Evolutionary conservation across 2,329 filamentous ascomycete genomes (phyloP), one percentile per base, ranked within the genome.

Genomic region (Myriosclerotinia scirpicola): DNA sequence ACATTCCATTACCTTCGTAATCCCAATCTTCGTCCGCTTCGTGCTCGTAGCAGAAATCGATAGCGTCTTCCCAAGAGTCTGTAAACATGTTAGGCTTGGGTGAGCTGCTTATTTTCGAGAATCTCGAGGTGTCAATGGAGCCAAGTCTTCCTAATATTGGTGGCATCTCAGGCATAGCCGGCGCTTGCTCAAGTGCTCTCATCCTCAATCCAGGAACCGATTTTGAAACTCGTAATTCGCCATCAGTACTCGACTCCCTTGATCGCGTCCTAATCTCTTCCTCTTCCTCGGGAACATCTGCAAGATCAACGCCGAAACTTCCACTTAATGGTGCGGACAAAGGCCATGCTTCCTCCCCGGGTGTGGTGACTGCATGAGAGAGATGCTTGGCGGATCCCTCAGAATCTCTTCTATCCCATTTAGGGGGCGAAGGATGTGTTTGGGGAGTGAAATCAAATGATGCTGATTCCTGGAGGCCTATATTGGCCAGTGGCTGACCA

Each of bases 11-110:
- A 87, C 87, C 89, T 54, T 87, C 83, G 71, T 87, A 89, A 69
- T 89, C 83, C 73, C 85, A 89, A 75, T 89, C 81, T 9, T 86
- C 87, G 75, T 90, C 87, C 15, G 83, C 86, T 70, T 87, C 87
- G 71, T 90, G 85, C 70, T 89, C 87, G 73, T 90, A 90, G 73
- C 85, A 89, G 76, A 89, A 90, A 73, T 90, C 87, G 68, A 90
- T 89, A 69, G 86, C 86, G 63, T 88, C 86, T 72, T 90, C 87
- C 87, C 87, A 90, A 71, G 79, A 77, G 56, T 87, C 71, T 3
- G n/a, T 54, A 6, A 58, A 44, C 14, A 61, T 22, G 15, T 34
- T n/a, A 34, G 42, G 46, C 17, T 53, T 60, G 11, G 46, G 26
- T 20, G 63, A 53, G 46, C 14, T 30, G 46, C 17, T 22, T 52